Conservation (phyloP, 108 stramenopile species). For the Skeletonema potamos region DNA sequence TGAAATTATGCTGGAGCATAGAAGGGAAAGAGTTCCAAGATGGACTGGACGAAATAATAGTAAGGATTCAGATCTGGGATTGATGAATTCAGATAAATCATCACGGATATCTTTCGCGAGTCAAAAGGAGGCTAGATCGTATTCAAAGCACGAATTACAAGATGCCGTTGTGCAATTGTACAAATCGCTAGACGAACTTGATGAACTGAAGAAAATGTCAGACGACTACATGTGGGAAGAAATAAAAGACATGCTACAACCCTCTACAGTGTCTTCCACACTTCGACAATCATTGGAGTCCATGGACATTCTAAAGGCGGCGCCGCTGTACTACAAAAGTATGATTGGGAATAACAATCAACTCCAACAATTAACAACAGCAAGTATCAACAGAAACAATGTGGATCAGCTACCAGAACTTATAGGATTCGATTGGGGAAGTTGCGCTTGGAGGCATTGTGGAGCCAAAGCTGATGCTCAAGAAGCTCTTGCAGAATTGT, state of each 20-base stretch:
- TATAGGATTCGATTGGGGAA: slow-evolving; percentile 86
- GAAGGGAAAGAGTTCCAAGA: slow-evolving; percentile 55
- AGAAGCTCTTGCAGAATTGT: slow-evolving; percentile 81
- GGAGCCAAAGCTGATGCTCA: slow-evolving; percentile 84
- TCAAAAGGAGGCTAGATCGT: background rate
- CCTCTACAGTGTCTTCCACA: background rate
- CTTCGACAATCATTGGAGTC: slow-evolving; percentile 29
- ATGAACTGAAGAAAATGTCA: slow-evolving; percentile 51
- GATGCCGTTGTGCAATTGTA: slow-evolving; percentile 47
- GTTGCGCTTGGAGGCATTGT: slow-evolving; percentile 88
- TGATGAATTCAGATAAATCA: background rate
- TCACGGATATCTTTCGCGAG: background rate
- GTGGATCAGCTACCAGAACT: slow-evolving; percentile 7
- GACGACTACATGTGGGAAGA: slow-evolving; percentile 77
- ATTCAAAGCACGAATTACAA: slow-evolving; percentile 39
- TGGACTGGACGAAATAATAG: slow-evolving; percentile 45
- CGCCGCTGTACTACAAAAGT: slow-evolving; percentile 6
- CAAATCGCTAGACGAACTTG: slow-evolving; percentile 40
- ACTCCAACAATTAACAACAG: background rate
- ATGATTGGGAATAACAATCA: background rate
- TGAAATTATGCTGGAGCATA: slow-evolving; percentile 80
- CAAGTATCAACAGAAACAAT: background rate
- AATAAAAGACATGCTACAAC: slow-evolving; percentile 31
- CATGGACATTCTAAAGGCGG: slow-evolving; percentile 28
- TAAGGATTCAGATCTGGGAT: background rate